Evolutionary conservation across 2,329 filamentous ascomycete species (phyloP).

Genomic region (Xylariomycetidae sp.): DNA sequence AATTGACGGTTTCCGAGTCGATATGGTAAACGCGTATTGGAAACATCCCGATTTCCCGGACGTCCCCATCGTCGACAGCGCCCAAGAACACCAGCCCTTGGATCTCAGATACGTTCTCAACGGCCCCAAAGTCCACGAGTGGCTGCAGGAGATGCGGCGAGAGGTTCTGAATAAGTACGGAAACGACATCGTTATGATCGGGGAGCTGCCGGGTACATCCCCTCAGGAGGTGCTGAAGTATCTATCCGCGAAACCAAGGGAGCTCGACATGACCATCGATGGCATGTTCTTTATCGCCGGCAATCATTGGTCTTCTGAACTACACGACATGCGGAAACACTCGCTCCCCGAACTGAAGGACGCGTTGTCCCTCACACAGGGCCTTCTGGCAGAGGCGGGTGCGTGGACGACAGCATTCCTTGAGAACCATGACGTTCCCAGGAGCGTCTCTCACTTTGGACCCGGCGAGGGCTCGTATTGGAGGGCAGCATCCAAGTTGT

Average conservation of each 20-base stretch:
- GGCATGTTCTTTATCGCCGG: too few relatives aligned
- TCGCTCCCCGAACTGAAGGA: conserved; percentile 40
- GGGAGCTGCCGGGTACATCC: conserved; percentile 56
- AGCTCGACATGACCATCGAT: too few relatives aligned
- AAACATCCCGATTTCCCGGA: conserved; percentile 56
- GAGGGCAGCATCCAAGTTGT: conserved; percentile 45
- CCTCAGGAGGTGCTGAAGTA: conserved; percentile 49
- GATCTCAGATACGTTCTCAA: conserved; percentile 52
- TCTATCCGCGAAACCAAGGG: too few relatives aligned
- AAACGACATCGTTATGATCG: conserved; percentile 58
- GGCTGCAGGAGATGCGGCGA: conserved; percentile 53
- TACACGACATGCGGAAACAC: too few relatives aligned
- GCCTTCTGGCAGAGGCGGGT: too few relatives aligned
- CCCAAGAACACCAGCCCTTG: conserved; percentile 36
- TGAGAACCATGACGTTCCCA: conserved; percentile 60
- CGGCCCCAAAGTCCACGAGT: conserved; percentile 60
- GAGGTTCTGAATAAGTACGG: conserved; percentile 49
- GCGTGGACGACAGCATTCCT: conserved; percentile 57
- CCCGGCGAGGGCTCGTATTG: conserved; percentile 39
- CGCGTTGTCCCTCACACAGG: too few relatives aligned
- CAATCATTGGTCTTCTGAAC: too few relatives aligned
- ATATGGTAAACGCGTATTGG: conserved; percentile 64
- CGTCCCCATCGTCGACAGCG: conserved; percentile 38
- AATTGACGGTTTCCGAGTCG: conserved; percentile 61
- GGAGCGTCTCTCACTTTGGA: conserved; percentile 49